A percentile compares a stretch with the other conserved stretches of the same genome.
Conservation (phyloP, 805 yeast species). For the Grigorovia jiainica region DNA sequence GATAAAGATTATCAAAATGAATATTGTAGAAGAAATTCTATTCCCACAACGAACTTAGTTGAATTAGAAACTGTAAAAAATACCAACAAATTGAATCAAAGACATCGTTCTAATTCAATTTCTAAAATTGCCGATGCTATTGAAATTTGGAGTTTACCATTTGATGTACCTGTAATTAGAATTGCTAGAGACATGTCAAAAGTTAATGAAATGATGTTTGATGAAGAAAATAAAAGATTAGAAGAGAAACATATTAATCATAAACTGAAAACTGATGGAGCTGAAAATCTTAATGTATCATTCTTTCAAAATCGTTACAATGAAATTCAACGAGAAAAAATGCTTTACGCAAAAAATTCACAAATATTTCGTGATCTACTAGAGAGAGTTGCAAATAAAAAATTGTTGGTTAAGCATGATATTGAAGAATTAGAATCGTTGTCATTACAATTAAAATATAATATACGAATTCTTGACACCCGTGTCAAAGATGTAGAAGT, state of each 20-base stretch:
- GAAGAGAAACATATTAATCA: slow-evolving; percentile 1
- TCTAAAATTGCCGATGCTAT: slow-evolving; percentile 20
- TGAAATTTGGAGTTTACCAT: slow-evolving; percentile 24
- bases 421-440: slow-evolving; percentile 36
- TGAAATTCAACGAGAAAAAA: background rate
- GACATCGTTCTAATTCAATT: slow-evolving; percentile 15
- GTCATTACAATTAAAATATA: slow-evolving; percentile 56
- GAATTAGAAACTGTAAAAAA: background rate
- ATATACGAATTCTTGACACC: slow-evolving; percentile 45
- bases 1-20: slow-evolving; percentile 16
- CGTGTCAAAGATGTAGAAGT: slow-evolving; percentile 64
- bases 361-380: slow-evolving; percentile 11
- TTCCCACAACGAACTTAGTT: slow-evolving; percentile 9
- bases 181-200: slow-evolving; percentile 20
- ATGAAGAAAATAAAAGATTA: background rate
- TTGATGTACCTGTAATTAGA: slow-evolving; percentile 23
- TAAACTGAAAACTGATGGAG: slow-evolving; percentile 9
- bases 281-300: slow-evolving; percentile 8
- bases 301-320: background rate
- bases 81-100: background rate
- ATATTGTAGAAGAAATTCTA: slow-evolving; percentile 20
- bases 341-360: slow-evolving; percentile 4
- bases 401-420: slow-evolving; percentile 31
- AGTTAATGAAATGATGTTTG: background rate
- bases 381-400: slow-evolving; percentile 16